A percentile compares a stretch with the other conserved stretches of the same genome.
These are phyloP conservation scores for Thalassiosira profunda DNA, from an alignment of 108 stramenopile genomes.

Conservation along the genomic window DNA sequence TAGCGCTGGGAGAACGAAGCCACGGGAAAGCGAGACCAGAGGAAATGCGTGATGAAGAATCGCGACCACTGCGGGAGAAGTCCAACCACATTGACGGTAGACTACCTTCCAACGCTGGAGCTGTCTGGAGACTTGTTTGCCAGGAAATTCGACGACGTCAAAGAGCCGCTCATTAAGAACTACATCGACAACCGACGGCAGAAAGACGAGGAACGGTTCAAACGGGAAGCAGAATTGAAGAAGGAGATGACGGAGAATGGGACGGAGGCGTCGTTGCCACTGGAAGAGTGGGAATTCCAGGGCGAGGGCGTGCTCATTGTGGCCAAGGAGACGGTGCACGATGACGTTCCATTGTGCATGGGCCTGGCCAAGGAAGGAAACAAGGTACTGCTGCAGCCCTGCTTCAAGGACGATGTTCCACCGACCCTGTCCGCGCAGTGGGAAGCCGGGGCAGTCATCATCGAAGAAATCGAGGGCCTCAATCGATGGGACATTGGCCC, in stretches of 20 bases:
- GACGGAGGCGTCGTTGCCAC: conserved; percentile 30
- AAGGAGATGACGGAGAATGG: conserved; percentile 32
- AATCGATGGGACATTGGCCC: conserved; percentile 90
- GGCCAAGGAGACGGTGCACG: conserved; percentile 74
- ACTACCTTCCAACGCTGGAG: conserved; percentile 85
- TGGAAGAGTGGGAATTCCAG: conserved; percentile 63
- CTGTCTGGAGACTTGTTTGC: conserved; percentile 89
- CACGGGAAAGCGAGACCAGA: conserved; percentile 61
- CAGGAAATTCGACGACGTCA: conserved; percentile 81
- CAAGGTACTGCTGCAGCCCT: conserved; percentile 63
- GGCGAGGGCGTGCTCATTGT: conserved; percentile 89
- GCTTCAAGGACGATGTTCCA: conserved; percentile 78
- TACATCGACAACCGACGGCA: conserved; percentile 72
- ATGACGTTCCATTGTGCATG: conserved; percentile 71
- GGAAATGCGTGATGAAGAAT: conserved; percentile 91
- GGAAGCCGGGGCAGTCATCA: conserved; percentile 88
- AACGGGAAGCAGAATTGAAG: conserved; percentile 20
- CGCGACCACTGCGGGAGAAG: conserved; percentile 91
- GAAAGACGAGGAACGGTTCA: conserved; percentile 53
- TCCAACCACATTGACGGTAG: conserved; percentile 88
- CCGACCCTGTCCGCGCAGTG: conserved; percentile 68
- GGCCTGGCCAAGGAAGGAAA: conserved; percentile 66
- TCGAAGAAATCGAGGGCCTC: conserved; percentile 72
- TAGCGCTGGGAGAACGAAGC: conserved; percentile 94
- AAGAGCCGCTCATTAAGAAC: conserved; percentile 72